These are phyloP conservation scores for Atkinsonella texensis DNA, from an alignment of 2,329 filamentous ascomycete species.

Conservation along the genomic window DNA sequence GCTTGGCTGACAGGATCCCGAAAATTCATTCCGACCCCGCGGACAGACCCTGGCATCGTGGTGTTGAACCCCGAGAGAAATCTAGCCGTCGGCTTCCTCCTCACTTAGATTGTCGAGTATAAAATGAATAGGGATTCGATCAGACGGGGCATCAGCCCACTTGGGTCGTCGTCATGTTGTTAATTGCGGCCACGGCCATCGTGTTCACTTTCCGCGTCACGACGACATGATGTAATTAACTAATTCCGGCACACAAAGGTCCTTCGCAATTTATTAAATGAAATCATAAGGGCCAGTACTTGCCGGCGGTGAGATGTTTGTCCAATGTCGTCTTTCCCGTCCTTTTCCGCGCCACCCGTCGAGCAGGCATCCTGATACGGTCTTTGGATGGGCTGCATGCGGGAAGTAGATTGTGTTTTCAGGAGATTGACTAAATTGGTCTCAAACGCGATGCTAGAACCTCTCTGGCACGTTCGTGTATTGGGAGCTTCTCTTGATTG, in stretches of 20 bases:
- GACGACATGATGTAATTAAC: too few relatives aligned
- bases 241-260: too few relatives aligned
- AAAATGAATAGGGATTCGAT: too few relatives aligned
- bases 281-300: neutral
- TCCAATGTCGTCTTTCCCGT: neutral
- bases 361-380: neutral
- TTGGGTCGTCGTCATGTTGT: too few relatives aligned
- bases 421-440: neutral
- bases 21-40: neutral
- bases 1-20: neutral
- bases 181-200: too few relatives aligned
- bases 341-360: neutral
- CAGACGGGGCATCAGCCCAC: too few relatives aligned
- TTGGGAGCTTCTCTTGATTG: neutral
- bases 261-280: neutral
- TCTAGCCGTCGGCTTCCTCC: neutral
- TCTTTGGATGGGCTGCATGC: neutral
- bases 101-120: too few relatives aligned
- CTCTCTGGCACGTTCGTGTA: neutral
- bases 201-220: too few relatives aligned
- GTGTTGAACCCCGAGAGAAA: neutral
- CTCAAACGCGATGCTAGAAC: neutral
- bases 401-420: neutral
- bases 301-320: neutral
- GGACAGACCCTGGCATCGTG: neutral